phyloP scores from a whole-genome alignment of 306 rosid species.

The Herpetospermum pedunculosum region DNA sequence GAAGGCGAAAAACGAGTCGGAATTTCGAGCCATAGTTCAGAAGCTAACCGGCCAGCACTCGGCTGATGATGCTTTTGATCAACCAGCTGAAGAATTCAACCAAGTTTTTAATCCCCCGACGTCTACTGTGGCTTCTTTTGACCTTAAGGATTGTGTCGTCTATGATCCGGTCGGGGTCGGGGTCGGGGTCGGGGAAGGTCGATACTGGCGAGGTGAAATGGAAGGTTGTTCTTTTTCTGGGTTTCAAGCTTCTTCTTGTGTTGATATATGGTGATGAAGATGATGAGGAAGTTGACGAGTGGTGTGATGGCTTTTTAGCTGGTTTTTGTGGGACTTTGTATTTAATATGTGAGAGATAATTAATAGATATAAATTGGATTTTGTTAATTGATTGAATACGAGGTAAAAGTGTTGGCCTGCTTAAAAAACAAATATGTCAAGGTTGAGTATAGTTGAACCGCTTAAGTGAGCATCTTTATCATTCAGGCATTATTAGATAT shows the following conservation, averaged over 20 bases:
- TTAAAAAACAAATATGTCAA: too few relatives aligned
- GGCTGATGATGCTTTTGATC: neutral
- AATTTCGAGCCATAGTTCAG: slow-evolving; percentile 43
- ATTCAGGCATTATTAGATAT: too few relatives aligned
- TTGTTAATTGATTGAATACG: too few relatives aligned
- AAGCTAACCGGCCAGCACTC: slow-evolving; percentile 35
- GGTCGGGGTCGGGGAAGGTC: neutral
- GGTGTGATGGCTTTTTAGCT: neutral
- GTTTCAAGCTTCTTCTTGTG: neutral
- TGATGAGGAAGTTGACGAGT: neutral
- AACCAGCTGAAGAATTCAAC: neutral
- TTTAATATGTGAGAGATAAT: neutral
- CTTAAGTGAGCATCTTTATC: too few relatives aligned
- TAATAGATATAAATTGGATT: neutral
- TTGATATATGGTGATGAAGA: neutral
- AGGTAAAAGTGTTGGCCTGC: too few relatives aligned
- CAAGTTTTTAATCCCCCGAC: neutral
- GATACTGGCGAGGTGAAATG: neutral
- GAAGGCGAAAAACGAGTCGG: slow-evolving; percentile 27
- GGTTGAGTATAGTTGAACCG: too few relatives aligned
- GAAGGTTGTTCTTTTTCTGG: neutral
- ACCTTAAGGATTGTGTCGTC: neutral
- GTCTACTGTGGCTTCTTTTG: neutral
- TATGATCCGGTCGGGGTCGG: too few relatives aligned
- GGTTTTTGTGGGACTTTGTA: neutral